Percentiles rank a stretch among this genome's conserved stretches.
These are phyloP conservation scores for Ceratocystis alfenasii DNA, from an alignment of 2,329 filamentous ascomycete genomes.

Conservation along the genomic window DNA sequence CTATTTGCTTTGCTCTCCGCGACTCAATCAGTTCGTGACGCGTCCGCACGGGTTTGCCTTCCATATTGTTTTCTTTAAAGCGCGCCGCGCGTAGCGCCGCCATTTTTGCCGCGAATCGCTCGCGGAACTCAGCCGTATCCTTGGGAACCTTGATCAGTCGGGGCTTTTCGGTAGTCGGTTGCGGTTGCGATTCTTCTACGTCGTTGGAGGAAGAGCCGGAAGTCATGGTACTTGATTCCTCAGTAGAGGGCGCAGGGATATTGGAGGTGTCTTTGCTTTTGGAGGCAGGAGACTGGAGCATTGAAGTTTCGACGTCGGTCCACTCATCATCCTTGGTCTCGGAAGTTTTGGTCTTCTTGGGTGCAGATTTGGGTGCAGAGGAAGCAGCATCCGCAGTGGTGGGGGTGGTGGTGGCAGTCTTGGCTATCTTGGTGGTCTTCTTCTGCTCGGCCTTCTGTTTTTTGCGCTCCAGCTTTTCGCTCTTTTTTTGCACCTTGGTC, in stretches of 20 bases:
- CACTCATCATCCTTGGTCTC: slow-evolving; percentile 21
- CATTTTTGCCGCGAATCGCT: slow-evolving; percentile 69
- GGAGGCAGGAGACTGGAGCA: slow-evolving; percentile 40
- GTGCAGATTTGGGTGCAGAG: slow-evolving; percentile 10
- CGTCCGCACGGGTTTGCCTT: slow-evolving; percentile 71
- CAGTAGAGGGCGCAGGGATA: slow-evolving; percentile 33
- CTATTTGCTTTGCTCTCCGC: slow-evolving; percentile 73
- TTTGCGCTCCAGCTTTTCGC: slow-evolving; percentile 38
- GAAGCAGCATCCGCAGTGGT: slow-evolving; percentile 24
- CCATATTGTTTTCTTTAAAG: slow-evolving; percentile 57
- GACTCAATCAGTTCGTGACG: slow-evolving; percentile 87
- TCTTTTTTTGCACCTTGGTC: slow-evolving; percentile 42
- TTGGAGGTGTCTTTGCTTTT: slow-evolving; percentile 40
- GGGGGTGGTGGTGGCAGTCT: background rate
- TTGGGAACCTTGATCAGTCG: slow-evolving; percentile 56
- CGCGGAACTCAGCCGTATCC: slow-evolving; percentile 62
- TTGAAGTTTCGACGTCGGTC: slow-evolving; percentile 34
- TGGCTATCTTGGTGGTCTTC: slow-evolving; percentile 2
- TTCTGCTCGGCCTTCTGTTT: slow-evolving; percentile 29
- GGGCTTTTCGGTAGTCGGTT: slow-evolving; percentile 39
- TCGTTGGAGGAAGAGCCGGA: slow-evolving; percentile 51
- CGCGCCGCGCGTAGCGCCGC: slow-evolving; percentile 72
- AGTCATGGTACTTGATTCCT: slow-evolving; percentile 37
- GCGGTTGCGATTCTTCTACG: slow-evolving; percentile 35
- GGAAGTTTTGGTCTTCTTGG: slow-evolving; percentile 23